Conservation (phyloP, 2,329 filamentous ascomycete species). For the Pseudogymnoascus sp. region DNA sequence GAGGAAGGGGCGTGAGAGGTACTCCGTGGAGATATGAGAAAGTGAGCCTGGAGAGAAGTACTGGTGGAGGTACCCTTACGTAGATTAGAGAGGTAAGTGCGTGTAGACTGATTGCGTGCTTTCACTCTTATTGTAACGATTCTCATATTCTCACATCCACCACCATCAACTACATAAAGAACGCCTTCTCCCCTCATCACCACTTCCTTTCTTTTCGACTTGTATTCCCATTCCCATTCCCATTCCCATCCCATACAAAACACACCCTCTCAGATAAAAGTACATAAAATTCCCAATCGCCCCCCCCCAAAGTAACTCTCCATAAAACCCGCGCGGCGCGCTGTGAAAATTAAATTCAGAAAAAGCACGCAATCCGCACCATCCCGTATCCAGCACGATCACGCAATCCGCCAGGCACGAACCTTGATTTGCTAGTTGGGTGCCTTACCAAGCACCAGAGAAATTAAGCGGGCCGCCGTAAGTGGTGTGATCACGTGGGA, state of each 20-base stretch:
- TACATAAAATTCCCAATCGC: not conserved
- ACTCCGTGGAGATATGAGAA: not conserved
- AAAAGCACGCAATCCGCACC: slow-evolving; percentile 4
- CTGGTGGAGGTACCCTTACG: not conserved
- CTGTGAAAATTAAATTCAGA: not conserved
- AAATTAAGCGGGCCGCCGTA: not conserved
- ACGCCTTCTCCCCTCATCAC: not conserved
- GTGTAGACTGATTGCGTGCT: not conserved
- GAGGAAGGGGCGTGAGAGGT: not conserved
- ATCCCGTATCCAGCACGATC: not conserved
- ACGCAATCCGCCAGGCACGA: slow-evolving; percentile 1
- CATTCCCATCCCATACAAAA: not conserved
- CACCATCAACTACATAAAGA: slow-evolving; percentile 1
- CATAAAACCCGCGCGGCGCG: not conserved
- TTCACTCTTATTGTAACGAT: not conserved
- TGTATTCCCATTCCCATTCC: not conserved
- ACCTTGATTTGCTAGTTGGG: not conserved
- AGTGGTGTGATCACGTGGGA: not conserved
- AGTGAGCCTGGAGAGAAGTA: not conserved
- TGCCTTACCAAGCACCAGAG: not conserved
- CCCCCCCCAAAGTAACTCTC: not conserved
- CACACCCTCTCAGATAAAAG: not conserved
- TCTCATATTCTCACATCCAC: not conserved
- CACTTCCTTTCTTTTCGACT: not conserved
- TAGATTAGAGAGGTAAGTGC: not conserved